Evolutionary conservation across 441 rosid species (phyloP).

Genomic region (Gossypium schwendimanii): DNA sequence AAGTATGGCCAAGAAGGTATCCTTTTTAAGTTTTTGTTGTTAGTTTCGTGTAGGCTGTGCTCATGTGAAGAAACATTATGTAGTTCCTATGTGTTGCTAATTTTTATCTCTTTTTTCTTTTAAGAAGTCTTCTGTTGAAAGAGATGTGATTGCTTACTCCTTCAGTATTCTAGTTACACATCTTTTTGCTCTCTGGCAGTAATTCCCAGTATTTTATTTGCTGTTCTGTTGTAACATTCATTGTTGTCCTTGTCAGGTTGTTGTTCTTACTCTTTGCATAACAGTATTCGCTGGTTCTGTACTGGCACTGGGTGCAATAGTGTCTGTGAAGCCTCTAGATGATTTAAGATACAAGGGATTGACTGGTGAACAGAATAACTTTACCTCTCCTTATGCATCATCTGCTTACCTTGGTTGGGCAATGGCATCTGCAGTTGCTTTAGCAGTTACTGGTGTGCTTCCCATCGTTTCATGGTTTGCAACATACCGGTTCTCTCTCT

Average conservation of each 20-base stretch:
- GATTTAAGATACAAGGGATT: slow-evolving; percentile 73
- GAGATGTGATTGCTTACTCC: neutral
- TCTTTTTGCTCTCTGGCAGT: neutral
- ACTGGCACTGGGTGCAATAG: slow-evolving; percentile 78
- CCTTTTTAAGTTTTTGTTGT: neutral
- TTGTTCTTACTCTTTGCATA: slow-evolving; percentile 64
- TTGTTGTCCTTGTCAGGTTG: slow-evolving; percentile 47
- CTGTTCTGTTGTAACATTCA: slow-evolving; percentile 16
- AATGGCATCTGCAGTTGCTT: slow-evolving; percentile 89
- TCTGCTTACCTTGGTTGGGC: slow-evolving; percentile 97
- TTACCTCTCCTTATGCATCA: slow-evolving; percentile 80
- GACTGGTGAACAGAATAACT: slow-evolving; percentile 59
- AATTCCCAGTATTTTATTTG: slow-evolving; percentile 5
- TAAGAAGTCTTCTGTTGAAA: neutral
- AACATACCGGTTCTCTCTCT: slow-evolving; percentile 84
- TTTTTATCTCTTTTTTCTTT: neutral
- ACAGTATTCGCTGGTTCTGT: slow-evolving; percentile 71
- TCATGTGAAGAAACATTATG: neutral
- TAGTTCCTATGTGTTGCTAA: neutral
- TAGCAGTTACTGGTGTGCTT: slow-evolving; percentile 86
- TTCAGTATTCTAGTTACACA: neutral
- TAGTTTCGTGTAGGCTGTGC: neutral
- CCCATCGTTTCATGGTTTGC: slow-evolving; percentile 99
- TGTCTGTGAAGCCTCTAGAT: slow-evolving; percentile 86
- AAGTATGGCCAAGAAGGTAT: neutral